Evolutionary conservation across 2,329 filamentous ascomycete genomes (phyloP).

Genomic region (Neurospora sp.): DNA sequence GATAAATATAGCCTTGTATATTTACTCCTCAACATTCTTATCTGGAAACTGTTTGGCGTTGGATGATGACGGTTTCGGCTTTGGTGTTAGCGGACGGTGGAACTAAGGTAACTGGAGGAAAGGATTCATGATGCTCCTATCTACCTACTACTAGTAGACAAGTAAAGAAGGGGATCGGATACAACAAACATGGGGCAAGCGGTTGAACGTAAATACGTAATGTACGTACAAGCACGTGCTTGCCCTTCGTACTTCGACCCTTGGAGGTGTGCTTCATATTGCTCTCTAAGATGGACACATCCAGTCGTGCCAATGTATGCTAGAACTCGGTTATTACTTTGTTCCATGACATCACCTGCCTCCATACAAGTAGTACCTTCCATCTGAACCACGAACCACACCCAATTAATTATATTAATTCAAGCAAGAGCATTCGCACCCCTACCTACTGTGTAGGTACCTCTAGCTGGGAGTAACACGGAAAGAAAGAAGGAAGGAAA

Average conservation of each 20-base stretch:
- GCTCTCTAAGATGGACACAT: no score
- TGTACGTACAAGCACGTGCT: neutral
- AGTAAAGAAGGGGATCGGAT: no score
- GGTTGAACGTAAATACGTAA: no score
- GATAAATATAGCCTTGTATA: neutral
- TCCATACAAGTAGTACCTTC: neutral
- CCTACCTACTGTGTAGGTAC: neutral
- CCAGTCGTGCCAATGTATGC: no score
- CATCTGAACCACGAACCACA: neutral
- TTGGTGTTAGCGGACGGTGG: neutral
- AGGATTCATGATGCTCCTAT: neutral
- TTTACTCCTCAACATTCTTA: neutral
- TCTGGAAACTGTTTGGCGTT: neutral
- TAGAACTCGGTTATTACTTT: no score
- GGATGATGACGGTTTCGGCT: neutral
- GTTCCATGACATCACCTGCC: no score
- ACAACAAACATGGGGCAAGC: no score
- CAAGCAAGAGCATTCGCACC: neutral
- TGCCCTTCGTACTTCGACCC: neutral
- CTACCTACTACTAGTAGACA: no score
- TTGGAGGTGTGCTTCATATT: neutral
- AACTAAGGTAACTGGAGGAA: neutral
- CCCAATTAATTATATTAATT: neutral
- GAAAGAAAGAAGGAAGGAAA: neutral
- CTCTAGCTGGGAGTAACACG: neutral